phyloP scores from a whole-genome alignment of 345 rosid species.

The Populus pruinosa region DNA sequence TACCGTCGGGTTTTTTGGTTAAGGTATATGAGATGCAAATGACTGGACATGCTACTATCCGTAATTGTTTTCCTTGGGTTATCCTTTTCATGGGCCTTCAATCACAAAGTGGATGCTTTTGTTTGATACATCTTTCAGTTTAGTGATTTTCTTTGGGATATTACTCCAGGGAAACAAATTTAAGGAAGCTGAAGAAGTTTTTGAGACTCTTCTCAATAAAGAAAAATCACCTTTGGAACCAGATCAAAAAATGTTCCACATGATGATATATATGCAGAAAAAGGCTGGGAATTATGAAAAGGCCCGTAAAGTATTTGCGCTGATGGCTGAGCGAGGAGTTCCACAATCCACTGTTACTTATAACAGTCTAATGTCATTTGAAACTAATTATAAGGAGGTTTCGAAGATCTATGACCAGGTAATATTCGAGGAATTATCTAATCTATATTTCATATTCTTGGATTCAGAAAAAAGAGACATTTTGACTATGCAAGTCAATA shows the following conservation, averaged over 20 bases:
- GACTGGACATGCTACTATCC: no score
- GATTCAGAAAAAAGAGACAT: no score
- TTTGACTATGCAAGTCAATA: no score
- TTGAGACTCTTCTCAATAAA: constrained; percentile 65
- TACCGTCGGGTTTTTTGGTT: no score
- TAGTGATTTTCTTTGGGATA: constrained; percentile 6
- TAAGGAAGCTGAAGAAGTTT: constrained; percentile 79
- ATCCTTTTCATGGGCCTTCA: neutral
- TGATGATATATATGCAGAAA: constrained; percentile 92
- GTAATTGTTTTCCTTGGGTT: neutral
- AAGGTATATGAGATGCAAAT: no score
- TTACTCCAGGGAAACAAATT: constrained; percentile 67
- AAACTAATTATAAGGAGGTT: constrained; percentile 86
- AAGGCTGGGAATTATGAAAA: constrained; percentile 80
- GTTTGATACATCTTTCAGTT: constrained; percentile 3
- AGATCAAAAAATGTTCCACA: constrained; percentile 92
- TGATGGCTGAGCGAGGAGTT: constrained; percentile 73
- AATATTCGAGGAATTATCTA: neutral
- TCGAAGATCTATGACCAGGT: constrained; percentile 97
- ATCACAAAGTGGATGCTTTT: constrained; percentile 3
- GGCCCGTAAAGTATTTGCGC: constrained; percentile 67
- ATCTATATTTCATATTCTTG: neutral
- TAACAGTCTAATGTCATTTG: constrained; percentile 94
- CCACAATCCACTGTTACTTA: constrained; percentile 72
- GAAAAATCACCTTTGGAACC: constrained; percentile 70